Percentiles rank a stretch among this genome's conserved stretches.
phyloP scores from a whole-genome alignment of 805 yeast genomes.

The Candida ficus region DNA sequence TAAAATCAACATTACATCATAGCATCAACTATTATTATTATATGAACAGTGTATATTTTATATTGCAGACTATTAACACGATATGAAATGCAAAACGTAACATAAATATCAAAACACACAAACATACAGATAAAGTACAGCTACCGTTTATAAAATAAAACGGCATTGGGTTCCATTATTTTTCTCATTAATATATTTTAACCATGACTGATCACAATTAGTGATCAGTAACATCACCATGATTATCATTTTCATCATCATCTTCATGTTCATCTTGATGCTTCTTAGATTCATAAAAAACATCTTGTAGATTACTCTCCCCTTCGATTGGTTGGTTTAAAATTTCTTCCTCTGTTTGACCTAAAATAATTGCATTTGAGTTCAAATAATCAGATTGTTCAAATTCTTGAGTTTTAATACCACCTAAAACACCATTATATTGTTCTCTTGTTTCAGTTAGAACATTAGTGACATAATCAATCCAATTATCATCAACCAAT shows the following conservation, averaged over 20 bases:
- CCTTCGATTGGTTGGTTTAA: conserved; percentile 15
- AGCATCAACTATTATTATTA: not conserved
- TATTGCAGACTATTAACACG: not conserved
- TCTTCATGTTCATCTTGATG: conserved; percentile 4
- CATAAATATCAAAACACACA: not conserved
- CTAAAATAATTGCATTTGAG: conserved; percentile 22
- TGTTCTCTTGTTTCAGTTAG: conserved; percentile 78
- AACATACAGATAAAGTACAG: not conserved
- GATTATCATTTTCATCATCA: not conserved
- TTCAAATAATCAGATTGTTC: conserved; percentile 20
- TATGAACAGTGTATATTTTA: not conserved
- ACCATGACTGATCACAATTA: not conserved
- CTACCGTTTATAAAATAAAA: too few relatives aligned
- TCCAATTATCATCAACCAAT: conserved; percentile 50
- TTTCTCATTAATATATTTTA: not conserved
- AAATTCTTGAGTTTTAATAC: conserved; percentile 31
- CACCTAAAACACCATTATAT: conserved; percentile 84
- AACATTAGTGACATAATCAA: conserved; percentile 66
- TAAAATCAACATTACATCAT: not conserved
- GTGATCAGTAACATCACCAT: not conserved
- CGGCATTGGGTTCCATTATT: not conserved
- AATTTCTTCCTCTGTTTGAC: conserved; percentile 25
- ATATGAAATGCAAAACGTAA: not conserved
- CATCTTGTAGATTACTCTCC: not conserved
- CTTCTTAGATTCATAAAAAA: conserved; percentile 4